These are phyloP conservation scores for Anethum foeniculum DNA, from an alignment of 140 eudicot genomes.

Conservation along the genomic window DNA sequence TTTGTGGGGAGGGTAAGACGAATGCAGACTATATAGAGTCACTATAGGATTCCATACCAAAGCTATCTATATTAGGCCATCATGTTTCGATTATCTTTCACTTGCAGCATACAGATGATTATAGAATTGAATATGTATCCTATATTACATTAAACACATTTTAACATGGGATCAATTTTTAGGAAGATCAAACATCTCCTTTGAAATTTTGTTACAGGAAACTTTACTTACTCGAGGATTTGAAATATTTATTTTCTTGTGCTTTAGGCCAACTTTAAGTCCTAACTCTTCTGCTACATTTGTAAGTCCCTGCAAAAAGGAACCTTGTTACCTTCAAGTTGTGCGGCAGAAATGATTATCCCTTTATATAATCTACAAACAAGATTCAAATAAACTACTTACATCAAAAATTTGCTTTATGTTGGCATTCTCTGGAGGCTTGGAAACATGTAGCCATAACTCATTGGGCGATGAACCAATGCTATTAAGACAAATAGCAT, in stretches of 20 bases:
- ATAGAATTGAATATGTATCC: background rate
- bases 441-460: conserved; percentile 83
- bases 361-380: background rate
- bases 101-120: background rate
- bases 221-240: conserved; percentile 68
- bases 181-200: background rate
- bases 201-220: background rate
- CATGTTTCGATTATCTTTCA: no score
- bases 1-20: no score
- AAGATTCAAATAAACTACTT: conserved; percentile 1
- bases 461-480: conserved; percentile 63
- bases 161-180: background rate
- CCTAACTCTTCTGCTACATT: conserved; percentile 75
- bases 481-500: conserved; percentile 89
- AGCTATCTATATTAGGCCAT: no score
- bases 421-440: conserved; percentile 93
- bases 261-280: conserved; percentile 81
- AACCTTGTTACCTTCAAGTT: conserved; percentile 13
- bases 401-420: conserved; percentile 89
- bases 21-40: no score
- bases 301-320: conserved; percentile 65
- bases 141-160: background rate
- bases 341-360: background rate
- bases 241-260: conserved; percentile 93
- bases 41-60: no score